Percentiles rank a stretch among this genome's conserved stretches.
Conservation (phyloP, 2,329 filamentous ascomycete species). For the Talaromyces sp. region DNA sequence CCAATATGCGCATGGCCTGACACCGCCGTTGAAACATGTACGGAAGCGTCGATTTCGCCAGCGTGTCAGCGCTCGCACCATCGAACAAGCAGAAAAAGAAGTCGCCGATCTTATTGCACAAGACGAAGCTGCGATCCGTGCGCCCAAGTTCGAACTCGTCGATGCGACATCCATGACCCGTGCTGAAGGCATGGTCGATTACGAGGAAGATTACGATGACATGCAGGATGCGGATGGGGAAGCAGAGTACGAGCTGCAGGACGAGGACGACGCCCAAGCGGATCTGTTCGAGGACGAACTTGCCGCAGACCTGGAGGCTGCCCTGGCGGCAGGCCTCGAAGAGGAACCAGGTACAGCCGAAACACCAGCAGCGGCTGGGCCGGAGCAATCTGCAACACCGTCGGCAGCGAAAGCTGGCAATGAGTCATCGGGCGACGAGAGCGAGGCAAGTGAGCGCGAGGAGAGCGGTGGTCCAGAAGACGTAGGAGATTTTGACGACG, state of each 20-base stretch:
- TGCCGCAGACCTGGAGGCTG: conserved; percentile 42
- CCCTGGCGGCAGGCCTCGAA: conserved; percentile 35
- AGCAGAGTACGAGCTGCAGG: conserved; percentile 39
- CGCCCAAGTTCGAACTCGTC: conserved; percentile 61
- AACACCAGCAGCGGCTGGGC: conserved; percentile 14
- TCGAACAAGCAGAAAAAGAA: conserved; percentile 76
- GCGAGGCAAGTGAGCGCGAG: conserved; percentile 30
- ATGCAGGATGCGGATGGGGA: conserved; percentile 49
- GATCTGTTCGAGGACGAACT: conserved; percentile 38
- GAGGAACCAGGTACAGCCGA: conserved; percentile 24
- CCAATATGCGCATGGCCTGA: conserved; percentile 80
- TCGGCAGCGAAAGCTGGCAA: conserved; percentile 26
- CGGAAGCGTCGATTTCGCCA: conserved; percentile 79
- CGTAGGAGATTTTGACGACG: conserved; percentile 37
- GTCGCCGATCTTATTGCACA: conserved; percentile 69
- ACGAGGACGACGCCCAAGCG: conserved; percentile 24
- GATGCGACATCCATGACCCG: conserved; percentile 49
- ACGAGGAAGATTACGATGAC: conserved; percentile 45
- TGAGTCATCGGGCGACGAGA: conserved; percentile 40
- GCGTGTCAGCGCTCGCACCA: conserved; percentile 74
- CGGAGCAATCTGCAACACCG: conserved; percentile 29
- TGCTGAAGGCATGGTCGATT: conserved; percentile 34
- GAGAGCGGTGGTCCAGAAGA: conserved; percentile 26
- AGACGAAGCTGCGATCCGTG: conserved; percentile 58
- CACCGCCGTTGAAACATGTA: conserved; percentile 82